Conservation (phyloP, 305 asterid genomes). For the Solanum hybrid region DNA sequence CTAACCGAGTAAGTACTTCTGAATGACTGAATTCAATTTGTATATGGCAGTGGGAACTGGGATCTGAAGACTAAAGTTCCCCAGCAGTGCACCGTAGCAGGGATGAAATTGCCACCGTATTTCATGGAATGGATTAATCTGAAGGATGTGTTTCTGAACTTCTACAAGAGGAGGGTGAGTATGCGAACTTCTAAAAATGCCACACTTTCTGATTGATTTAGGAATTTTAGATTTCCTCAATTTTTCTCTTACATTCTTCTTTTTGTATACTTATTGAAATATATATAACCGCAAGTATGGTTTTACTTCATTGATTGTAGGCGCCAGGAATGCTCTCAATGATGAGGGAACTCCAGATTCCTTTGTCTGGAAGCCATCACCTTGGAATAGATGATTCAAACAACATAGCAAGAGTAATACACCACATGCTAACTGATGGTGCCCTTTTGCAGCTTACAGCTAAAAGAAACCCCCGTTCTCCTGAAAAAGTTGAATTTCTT, state of each 20-base stretch:
- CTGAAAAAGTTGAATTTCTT: conserved; percentile 36
- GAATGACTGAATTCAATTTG: not conserved
- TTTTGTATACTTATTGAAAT: not conserved
- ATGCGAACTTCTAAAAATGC: not conserved
- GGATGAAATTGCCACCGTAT: conserved; percentile 62
- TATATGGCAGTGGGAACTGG: conserved; percentile 76
- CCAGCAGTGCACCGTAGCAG: conserved; percentile 65
- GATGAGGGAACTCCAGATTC: conserved; percentile 68
- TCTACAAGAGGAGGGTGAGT: conserved; percentile 73
- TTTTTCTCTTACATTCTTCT: not conserved
- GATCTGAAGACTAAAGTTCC: conserved; percentile 90
- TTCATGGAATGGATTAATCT: conserved; percentile 95
- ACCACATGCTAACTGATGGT: conserved; percentile 72
- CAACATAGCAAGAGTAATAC: conserved; percentile 74
- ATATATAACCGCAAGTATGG: not conserved
- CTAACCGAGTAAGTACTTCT: not conserved
- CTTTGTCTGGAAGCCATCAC: conserved; percentile 72
- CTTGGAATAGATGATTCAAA: conserved; percentile 91
- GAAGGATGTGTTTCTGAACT: conserved; percentile 78
- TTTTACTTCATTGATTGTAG: conserved; percentile 24
- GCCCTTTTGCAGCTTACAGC: conserved; percentile 75
- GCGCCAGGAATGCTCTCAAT: conserved; percentile 90
- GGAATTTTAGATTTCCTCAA: not conserved
- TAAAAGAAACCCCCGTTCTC: conserved; percentile 30
- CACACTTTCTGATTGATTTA: not conserved